phyloP scores from a whole-genome alignment of 768 basidiomycete genomes.

The Tephrocybe sp. region DNA sequence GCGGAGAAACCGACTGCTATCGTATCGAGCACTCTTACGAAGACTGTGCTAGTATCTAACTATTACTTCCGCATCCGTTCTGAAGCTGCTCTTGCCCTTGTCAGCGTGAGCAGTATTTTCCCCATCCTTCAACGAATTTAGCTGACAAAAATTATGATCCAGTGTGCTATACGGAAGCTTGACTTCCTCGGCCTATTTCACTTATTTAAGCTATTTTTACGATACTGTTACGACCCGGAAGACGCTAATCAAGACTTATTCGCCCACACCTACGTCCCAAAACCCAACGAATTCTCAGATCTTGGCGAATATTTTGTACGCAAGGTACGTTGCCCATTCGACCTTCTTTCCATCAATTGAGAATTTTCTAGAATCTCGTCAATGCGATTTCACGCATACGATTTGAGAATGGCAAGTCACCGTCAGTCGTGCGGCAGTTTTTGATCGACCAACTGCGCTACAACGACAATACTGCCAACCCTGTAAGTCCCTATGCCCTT shows the following conservation, averaged over 20 bases:
- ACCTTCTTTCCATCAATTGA: too few species aligned
- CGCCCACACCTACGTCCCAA: constrained; percentile 85
- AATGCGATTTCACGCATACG: constrained; percentile 83
- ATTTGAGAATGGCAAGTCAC: constrained; percentile 84
- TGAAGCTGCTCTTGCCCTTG: constrained; percentile 86
- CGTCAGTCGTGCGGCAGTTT: constrained; percentile 81
- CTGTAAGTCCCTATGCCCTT: constrained; percentile 59
- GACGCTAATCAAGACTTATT: constrained; percentile 82
- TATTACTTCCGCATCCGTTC: constrained; percentile 96
- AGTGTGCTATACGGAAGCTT: constrained; percentile 83
- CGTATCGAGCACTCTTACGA: constrained; percentile 88
- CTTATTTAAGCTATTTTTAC: constrained; percentile 90
- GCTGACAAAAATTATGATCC: constrained; percentile 14
- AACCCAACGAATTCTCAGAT: constrained; percentile 92
- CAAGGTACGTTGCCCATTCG: constrained; percentile 62
- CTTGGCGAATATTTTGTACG: constrained; percentile 92
- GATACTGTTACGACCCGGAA: constrained; percentile 87
- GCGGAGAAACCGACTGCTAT: constrained; percentile 78
- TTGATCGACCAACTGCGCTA: constrained; percentile 90
- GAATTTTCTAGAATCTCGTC: constrained; percentile 57
- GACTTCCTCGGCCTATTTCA: constrained; percentile 93
- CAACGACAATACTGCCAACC: constrained; percentile 92
- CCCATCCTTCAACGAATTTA: not conserved
- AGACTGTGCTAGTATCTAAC: constrained; percentile 90
- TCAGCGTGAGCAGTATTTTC: constrained; percentile 53